phyloP scores from a whole-genome alignment of 106 monocot genomes.

The Dendrobium officinale region DNA sequence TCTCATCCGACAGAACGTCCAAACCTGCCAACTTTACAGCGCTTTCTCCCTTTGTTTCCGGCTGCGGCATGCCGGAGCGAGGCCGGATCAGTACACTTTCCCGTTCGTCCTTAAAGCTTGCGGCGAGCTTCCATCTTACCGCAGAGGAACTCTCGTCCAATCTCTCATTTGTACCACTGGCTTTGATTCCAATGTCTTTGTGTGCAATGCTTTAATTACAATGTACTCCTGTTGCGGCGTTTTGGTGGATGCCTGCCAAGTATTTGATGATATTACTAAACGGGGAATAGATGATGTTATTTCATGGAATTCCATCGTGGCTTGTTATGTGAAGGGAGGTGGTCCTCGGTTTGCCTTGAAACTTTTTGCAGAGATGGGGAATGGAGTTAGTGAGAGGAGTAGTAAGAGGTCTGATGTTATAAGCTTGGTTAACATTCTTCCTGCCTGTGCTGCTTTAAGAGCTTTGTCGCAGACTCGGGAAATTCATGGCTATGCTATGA shows the following conservation, averaged over 20 bases:
- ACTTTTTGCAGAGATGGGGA: slow-evolving; percentile 57
- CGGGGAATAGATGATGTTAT: slow-evolving; percentile 67
- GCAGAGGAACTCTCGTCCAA: slow-evolving; percentile 43
- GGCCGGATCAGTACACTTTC: slow-evolving; percentile 62
- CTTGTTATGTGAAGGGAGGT: slow-evolving; percentile 42
- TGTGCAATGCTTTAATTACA: slow-evolving; percentile 65
- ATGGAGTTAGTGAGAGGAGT: background rate
- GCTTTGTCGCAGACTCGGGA: slow-evolving; percentile 36
- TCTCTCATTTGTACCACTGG: slow-evolving; percentile 42
- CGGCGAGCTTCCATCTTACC: slow-evolving; percentile 47
- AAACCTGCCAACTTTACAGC: slow-evolving; percentile 26
- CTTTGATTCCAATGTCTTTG: slow-evolving; percentile 71
- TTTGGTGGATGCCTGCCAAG: slow-evolving; percentile 28
- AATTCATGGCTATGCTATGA: slow-evolving; percentile 54
- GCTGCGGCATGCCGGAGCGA: slow-evolving; percentile 37
- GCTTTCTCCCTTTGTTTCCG: slow-evolving; percentile 36
- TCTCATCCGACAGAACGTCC: slow-evolving; percentile 42
- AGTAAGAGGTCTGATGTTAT: slow-evolving; percentile 44
- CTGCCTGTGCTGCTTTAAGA: slow-evolving; percentile 63
- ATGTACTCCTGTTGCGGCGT: slow-evolving; percentile 65
- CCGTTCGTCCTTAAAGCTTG: slow-evolving; percentile 82
- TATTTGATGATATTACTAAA: slow-evolving; percentile 57
- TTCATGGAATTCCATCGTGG: slow-evolving; percentile 82
- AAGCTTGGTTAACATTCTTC: slow-evolving; percentile 75
- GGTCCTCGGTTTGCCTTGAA: slow-evolving; percentile 33